Percentiles rank a stretch among this genome's conserved stretches.
Conservation (phyloP, 148 eudicot species). For the Silene latifolia region DNA sequence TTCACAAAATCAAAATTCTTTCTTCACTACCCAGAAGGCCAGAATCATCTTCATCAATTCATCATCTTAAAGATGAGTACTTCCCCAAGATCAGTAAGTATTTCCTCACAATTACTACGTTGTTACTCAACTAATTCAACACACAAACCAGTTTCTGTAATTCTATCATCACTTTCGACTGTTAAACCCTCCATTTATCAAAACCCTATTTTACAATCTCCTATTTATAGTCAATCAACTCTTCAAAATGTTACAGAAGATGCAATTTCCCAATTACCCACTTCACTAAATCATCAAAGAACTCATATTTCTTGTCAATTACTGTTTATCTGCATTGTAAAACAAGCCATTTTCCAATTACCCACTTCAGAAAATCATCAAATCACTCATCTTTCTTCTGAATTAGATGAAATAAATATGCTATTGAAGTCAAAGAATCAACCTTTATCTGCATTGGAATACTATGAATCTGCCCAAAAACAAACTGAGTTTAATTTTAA, state of each 20-base stretch:
- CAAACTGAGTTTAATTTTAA: conserved; percentile 28
- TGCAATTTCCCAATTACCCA: no score
- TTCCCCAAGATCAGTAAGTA: conserved; percentile 3
- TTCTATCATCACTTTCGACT: conserved; percentile 15
- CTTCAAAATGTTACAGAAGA: no score
- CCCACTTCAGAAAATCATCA: conserved; percentile 29
- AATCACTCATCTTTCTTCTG: conserved; percentile 6
- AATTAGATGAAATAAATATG: conserved; percentile 27
- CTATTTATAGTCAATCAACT: not conserved
- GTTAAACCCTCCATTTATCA: conserved; percentile 12
- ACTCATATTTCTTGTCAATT: no score
- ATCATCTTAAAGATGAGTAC: conserved; percentile 14
- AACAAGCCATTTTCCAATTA: conserved; percentile 11
- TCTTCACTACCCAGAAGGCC: no score
- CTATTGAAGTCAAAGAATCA: conserved; percentile 38
- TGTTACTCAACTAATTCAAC: conserved; percentile 13
- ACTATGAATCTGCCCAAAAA: conserved; percentile 35
- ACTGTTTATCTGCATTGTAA: no score
- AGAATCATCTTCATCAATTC: no score
- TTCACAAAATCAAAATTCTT: no score
- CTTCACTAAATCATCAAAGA: no score
- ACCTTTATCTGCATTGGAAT: conserved; percentile 41
- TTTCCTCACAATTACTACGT: conserved; percentile 6
- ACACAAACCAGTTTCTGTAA: conserved; percentile 1
- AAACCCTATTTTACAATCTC: conserved; percentile 19